Percentiles rank a stretch among this genome's conserved stretches.
These are phyloP conservation scores for Leccinum angustisporum DNA, from an alignment of 1,284 basidiomycete genomes.

Conservation along the genomic window DNA sequence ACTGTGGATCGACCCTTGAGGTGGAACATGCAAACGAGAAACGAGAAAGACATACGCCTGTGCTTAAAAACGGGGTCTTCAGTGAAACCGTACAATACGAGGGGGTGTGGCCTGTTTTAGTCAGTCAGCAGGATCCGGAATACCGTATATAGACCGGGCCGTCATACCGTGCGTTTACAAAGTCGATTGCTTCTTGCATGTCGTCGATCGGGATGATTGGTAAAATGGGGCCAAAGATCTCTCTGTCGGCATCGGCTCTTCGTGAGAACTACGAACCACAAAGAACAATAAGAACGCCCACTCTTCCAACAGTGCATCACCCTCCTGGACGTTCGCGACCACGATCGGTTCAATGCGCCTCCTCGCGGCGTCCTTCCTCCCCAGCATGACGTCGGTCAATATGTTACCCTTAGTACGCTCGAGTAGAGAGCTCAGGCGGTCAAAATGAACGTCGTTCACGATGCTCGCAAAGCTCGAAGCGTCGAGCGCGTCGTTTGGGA, in stretches of 20 bases:
- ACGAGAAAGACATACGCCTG: slow-evolving; percentile 16
- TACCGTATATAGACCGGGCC: no score
- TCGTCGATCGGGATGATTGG: slow-evolving; percentile 61
- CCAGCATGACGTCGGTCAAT: slow-evolving; percentile 42
- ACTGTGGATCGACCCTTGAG: slow-evolving; percentile 36
- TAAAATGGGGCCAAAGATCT: slow-evolving; percentile 70
- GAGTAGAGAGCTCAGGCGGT: slow-evolving; percentile 39
- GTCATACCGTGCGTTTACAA: slow-evolving; percentile 46
- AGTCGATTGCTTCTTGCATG: slow-evolving; percentile 35
- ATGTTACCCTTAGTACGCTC: slow-evolving; percentile 54
- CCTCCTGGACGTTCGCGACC: slow-evolving; percentile 18
- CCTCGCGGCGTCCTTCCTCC: slow-evolving; percentile 45
- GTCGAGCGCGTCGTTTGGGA: slow-evolving; percentile 28
- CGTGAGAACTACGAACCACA: not conserved
- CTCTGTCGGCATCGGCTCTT: slow-evolving; percentile 36
- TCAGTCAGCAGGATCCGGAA: slow-evolving; percentile 5
- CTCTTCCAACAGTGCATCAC: slow-evolving; percentile 31
- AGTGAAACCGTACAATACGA: slow-evolving; percentile 32
- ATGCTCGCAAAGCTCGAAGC: slow-evolving; percentile 20
- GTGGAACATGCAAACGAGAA: not conserved
- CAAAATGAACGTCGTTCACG: slow-evolving; percentile 23
- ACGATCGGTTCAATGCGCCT: slow-evolving; percentile 30
- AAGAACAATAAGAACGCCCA: slow-evolving; percentile 8
- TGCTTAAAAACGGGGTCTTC: slow-evolving; percentile 28
- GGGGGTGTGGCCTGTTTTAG: slow-evolving; percentile 24